Conservation (phyloP, 163 green algal genomes). For the Chlamydomonas reinhardtii region DNA sequence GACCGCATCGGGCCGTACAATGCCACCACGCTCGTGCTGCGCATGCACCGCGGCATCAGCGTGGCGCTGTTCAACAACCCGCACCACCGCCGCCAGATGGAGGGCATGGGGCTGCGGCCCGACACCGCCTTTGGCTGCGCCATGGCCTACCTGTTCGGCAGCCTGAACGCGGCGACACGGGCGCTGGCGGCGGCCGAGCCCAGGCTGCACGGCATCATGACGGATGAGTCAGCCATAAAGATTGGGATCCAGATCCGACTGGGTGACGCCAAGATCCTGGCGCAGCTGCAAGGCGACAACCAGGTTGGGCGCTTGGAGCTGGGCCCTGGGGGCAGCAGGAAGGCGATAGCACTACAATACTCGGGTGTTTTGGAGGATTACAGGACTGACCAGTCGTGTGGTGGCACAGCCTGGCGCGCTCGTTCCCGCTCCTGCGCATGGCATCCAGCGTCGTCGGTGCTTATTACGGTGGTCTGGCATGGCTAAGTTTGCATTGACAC, state of each 20-base stretch:
- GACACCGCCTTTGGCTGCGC: constrained; percentile 45
- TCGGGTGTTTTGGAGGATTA: not conserved
- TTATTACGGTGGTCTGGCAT: no score
- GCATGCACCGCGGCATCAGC: constrained; percentile 26
- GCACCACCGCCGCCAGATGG: constrained; percentile 11
- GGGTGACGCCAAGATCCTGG: constrained; percentile 27
- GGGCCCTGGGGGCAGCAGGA: no score
- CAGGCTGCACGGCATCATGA: not conserved
- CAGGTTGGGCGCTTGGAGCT: not conserved
- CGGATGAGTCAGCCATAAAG: constrained; percentile 28
- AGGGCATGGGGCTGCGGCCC: constrained; percentile 15
- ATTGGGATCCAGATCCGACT: constrained; percentile 47
- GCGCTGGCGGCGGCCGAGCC: constrained; percentile 12
- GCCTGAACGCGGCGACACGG: not conserved
- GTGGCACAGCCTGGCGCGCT: no score
- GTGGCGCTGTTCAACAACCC: constrained; percentile 42
- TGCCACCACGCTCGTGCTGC: constrained; percentile 13
- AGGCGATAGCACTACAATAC: no score
- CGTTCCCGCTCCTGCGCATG: no score
- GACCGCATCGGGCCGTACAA: not conserved
- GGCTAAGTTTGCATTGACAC: no score
- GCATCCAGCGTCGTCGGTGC: no score
- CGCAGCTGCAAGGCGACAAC: not conserved
- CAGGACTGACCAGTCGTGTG: no score
- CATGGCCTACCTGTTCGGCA: constrained; percentile 11